Evolutionary conservation across 2,329 filamentous ascomycete species (phyloP).

Genomic region (Aspergillus fischeri): DNA sequence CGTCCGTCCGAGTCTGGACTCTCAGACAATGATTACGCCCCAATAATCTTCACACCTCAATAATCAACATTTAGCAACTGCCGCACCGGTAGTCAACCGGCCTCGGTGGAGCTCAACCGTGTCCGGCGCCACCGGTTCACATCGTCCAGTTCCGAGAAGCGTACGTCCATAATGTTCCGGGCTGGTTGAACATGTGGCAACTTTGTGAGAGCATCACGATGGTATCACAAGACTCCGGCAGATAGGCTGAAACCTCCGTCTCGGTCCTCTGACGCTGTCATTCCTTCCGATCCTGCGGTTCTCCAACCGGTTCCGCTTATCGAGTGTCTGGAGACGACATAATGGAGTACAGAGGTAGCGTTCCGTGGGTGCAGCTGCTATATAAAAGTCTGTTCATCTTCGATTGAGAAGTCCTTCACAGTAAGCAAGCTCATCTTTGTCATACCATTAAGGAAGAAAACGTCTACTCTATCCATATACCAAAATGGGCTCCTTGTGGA

Average conservation of each 20-base stretch:
- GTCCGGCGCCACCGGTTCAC: not conserved
- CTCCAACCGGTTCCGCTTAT: not conserved
- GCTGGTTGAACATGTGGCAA: not conserved
- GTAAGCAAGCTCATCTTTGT: not conserved
- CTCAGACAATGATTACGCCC: no score
- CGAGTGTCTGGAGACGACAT: not conserved
- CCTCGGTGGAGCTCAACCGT: not conserved
- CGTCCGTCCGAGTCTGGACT: not conserved
- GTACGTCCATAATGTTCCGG: no score
- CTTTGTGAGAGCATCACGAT: not conserved
- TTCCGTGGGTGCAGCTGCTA: not conserved
- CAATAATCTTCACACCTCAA: no score
- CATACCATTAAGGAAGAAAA: not conserved
- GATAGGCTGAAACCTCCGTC: not conserved
- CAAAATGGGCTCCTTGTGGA: conserved; percentile 4
- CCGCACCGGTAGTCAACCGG: not conserved
- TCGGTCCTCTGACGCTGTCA: not conserved
- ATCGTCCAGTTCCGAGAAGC: not conserved
- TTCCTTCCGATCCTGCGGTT: not conserved
- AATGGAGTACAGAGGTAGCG: not conserved
- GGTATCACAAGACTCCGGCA: not conserved
- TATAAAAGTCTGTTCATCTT: not conserved
- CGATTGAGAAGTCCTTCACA: not conserved
- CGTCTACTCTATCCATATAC: not conserved
- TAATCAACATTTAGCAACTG: not conserved